Conservation (phyloP, 176 grass and related monocot genomes). For the Luzula sylvatica region DNA sequence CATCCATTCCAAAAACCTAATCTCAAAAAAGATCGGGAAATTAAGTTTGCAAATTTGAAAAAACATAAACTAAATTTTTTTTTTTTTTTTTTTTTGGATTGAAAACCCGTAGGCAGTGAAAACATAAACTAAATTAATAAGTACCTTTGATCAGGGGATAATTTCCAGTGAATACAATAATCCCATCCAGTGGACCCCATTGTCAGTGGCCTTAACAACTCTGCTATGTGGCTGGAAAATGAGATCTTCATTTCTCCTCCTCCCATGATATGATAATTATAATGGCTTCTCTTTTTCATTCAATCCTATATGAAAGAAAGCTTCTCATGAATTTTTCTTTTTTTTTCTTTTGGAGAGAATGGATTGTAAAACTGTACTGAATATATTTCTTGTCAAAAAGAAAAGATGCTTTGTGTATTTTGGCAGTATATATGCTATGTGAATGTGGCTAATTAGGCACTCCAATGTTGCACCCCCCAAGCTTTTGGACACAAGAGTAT, state of each 20-base stretch:
- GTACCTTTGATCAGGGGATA: slow-evolving; percentile 68
- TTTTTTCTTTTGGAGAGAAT: too few relatives aligned
- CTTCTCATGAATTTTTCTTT: too few relatives aligned
- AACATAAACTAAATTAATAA: too few relatives aligned
- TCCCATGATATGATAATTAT: slow-evolving; percentile 1
- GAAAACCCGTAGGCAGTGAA: too few relatives aligned
- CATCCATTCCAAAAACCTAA: slow-evolving; percentile 65
- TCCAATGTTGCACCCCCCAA: too few relatives aligned
- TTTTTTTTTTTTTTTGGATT: too few relatives aligned
- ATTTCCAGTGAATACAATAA: slow-evolving; percentile 68
- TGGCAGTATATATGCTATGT: too few relatives aligned
- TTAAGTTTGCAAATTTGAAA: not conserved
- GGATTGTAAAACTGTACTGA: too few relatives aligned
- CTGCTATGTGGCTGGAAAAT: slow-evolving; percentile 30
- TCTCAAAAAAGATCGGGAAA: not conserved
- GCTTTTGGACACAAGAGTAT: too few relatives aligned
- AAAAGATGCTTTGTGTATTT: slow-evolving; percentile 5
- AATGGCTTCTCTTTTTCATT: slow-evolving; percentile 5
- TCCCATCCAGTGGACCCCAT: slow-evolving; percentile 56
- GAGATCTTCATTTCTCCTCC: slow-evolving; percentile 28
- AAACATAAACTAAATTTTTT: too few relatives aligned
- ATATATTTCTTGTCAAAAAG: too few relatives aligned
- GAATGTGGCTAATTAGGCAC: too few relatives aligned
- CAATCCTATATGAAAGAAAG: slow-evolving; percentile 10
- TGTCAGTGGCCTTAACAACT: slow-evolving; percentile 43